Percentiles rank a stretch among this genome's conserved stretches.
These are phyloP conservation scores for Colletotrichum endophyticum DNA, from an alignment of 2,329 filamentous ascomycete genomes.

Conservation along the genomic window DNA sequence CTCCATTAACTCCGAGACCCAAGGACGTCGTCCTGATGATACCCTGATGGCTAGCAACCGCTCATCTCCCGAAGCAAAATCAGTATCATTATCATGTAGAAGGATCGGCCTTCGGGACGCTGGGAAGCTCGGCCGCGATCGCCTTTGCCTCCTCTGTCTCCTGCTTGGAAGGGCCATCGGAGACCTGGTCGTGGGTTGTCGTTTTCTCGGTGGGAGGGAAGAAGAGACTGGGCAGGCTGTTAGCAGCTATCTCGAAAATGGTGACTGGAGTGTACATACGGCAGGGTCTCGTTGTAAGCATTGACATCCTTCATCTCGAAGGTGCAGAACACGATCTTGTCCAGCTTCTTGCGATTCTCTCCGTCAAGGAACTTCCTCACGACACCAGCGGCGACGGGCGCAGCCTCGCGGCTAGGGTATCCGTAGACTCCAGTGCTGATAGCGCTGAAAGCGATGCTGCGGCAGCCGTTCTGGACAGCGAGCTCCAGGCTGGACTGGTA, in stretches of 20 bases:
- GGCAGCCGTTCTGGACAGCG: conserved; percentile 70
- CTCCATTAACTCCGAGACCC: neutral
- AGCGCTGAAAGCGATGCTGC: conserved; percentile 80
- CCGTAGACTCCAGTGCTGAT: conserved; percentile 92
- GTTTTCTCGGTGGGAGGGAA: conserved; percentile 22
- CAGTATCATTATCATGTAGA: neutral
- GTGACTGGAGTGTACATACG: conserved; percentile 61
- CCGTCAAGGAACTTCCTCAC: conserved; percentile 61
- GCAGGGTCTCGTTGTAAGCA: conserved; percentile 73
- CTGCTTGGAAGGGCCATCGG: conserved; percentile 25
- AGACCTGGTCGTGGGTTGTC: conserved; percentile 11
- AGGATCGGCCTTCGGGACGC: conserved; percentile 39
- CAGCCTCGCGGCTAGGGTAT: conserved; percentile 78
- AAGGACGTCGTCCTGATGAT: neutral
- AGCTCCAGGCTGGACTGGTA: conserved; percentile 76
- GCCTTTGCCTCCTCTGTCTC: conserved; percentile 28
- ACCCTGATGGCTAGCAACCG: neutral
- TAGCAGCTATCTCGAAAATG: neutral
- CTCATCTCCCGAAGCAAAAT: neutral
- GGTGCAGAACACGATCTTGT: conserved; percentile 83
- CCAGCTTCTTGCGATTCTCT: conserved; percentile 55
- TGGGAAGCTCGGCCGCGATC: conserved; percentile 34
- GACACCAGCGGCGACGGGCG: conserved; percentile 69
- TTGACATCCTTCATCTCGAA: conserved; percentile 79
- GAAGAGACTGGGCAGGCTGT: neutral